Evolutionary conservation across 2,329 filamentous ascomycete genomes (phyloP).

Genomic region (Neofusicoccum umdonicola): DNA sequence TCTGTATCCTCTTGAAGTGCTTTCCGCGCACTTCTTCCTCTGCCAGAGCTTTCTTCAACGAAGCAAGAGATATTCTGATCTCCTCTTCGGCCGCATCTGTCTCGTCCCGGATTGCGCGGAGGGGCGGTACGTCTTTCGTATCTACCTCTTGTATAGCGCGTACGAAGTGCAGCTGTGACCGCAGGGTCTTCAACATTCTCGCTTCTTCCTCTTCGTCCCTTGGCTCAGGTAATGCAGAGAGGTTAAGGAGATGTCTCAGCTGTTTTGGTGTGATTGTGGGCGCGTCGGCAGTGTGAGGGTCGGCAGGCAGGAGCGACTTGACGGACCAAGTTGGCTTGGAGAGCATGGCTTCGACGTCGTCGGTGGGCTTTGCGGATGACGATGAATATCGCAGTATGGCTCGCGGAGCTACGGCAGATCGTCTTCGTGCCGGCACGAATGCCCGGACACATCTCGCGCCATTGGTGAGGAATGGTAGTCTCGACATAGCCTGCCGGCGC

Average conservation of each 20-base stretch:
- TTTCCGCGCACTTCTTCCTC: conserved; percentile 62
- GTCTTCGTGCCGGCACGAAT: neutral
- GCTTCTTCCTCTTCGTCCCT: conserved; percentile 60
- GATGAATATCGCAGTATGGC: neutral
- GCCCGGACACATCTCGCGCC: neutral
- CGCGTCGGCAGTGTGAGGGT: conserved; percentile 28
- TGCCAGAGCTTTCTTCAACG: conserved; percentile 56
- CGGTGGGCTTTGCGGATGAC: neutral
- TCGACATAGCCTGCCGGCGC: neutral
- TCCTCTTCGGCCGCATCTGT: conserved; percentile 56
- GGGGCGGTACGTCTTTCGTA: conserved; percentile 67
- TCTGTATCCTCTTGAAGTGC: conserved; percentile 49
- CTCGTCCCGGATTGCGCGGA: conserved; percentile 80
- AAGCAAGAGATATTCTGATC: conserved; percentile 58
- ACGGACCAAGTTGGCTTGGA: conserved; percentile 81
- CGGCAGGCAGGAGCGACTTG: conserved; percentile 63
- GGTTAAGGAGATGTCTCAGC: conserved; percentile 79
- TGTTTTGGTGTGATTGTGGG: conserved; percentile 60
- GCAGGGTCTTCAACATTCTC: conserved; percentile 70
- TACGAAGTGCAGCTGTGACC: conserved; percentile 88
- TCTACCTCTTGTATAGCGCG: conserved; percentile 77
- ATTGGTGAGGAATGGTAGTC: neutral
- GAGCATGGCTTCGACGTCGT: conserved; percentile 48
- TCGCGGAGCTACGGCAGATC: neutral
- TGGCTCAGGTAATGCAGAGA: conserved; percentile 82